Evolutionary conservation across 305 asterid genomes (phyloP).

Genomic region (Fraxinus xanthoxyloides): DNA sequence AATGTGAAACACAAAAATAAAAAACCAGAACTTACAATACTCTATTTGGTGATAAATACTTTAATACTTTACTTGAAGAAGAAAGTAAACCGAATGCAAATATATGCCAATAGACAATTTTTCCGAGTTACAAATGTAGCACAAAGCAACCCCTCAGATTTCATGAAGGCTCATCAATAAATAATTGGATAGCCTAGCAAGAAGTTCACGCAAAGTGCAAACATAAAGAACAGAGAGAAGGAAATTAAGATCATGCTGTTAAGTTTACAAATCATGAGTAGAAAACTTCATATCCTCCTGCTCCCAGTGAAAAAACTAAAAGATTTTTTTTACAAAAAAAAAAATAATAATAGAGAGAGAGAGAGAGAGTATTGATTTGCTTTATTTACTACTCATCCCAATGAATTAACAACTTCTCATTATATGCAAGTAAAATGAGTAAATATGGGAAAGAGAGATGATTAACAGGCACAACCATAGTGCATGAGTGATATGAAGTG

Average conservation of each 20-base stretch:
- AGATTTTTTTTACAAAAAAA: background rate
- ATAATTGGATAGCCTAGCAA: background rate
- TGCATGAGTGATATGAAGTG: background rate
- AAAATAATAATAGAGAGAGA: too few relatives aligned
- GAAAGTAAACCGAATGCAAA: background rate
- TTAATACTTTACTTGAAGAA: constrained; percentile 1
- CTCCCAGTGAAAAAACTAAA: background rate
- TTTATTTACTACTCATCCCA: background rate
- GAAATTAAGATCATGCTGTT: background rate
- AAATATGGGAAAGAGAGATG: background rate
- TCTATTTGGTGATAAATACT: background rate
- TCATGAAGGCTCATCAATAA: background rate
- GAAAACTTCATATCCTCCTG: background rate
- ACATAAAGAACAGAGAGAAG: background rate
- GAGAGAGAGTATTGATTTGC: background rate
- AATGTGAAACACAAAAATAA: background rate
- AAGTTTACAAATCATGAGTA: background rate
- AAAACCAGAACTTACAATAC: background rate
- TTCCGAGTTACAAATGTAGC: background rate
- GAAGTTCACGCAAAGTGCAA: background rate
- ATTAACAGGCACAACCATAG: background rate
- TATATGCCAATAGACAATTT: background rate
- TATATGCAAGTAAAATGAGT: background rate
- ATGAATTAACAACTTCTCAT: background rate
- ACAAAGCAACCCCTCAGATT: constrained; percentile 1